Base-by-base conservation (phyloP, 805 yeast genomes). In the Candida koratica region DNA sequence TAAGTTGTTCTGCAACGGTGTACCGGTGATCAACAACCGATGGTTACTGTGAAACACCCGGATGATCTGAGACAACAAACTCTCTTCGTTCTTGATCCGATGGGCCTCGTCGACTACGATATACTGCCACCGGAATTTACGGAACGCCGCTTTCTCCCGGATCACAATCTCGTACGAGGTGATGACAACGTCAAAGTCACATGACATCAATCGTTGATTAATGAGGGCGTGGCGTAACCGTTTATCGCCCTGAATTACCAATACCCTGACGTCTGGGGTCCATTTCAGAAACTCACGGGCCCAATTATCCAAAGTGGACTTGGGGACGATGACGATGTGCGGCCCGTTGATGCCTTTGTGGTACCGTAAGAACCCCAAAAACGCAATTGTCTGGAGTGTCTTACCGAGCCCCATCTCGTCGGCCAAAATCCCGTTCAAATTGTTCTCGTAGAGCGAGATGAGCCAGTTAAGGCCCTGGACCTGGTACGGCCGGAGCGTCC, bases 361-460 rank as follows among this genome's bases (percentile, higher is more conserved):
- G 50, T 76, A 81, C 42, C 93, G 67, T 27, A 84, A 60, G 51
- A 79, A 84, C 2, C 90, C 90, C 29, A 84, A 58, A 44, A 81
- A 80, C 6, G 90, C 75, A 44, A 84, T 83, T 0, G 90, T 84
- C 56, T 84, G 93, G 39, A 84, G 61, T 3, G 93, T 84, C 54
- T 84, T 84, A 47, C 93, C 93, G 43, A 84, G 60, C 1, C 93
- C 93, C 93, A 84, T 84, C 60, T 84, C 93, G 58, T 84, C 93
- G 1, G 93, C 93, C 40, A 84, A 65, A 16, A 84, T 83, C 41
- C 93, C 93, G 1, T 84, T 75, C 30, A 84, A 61, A 41, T 77
- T 74, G 59, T 81, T 81, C 44, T 77, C 81, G 48, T 79, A 75
- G 41, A 84, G 58, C 1, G 82, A 70, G 10, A 83, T 73, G 47